Evolutionary conservation across 1,284 basidiomycete species (phyloP), one percentile per base, ranked within the genome.

Genomic region (Anthracocystis walkeri): DNA sequence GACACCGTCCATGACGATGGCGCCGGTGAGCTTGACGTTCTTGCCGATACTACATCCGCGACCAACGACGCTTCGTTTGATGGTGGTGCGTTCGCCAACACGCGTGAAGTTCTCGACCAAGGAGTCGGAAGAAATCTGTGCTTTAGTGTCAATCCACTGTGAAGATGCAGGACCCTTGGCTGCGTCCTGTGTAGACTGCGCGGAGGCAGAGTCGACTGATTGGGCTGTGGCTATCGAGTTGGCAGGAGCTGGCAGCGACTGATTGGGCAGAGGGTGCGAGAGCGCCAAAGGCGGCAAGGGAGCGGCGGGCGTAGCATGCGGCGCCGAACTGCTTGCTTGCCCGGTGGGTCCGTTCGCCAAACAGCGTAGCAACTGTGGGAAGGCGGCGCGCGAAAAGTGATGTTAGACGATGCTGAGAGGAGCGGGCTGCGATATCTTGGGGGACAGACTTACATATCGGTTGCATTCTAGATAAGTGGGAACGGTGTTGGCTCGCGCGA

Each of bases 41-140:
- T 91, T 93, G 12, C 94, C 95, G 67, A 98, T 93, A 23, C 90
- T 86, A 79, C 94, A 96, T 81, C 95, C 93, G 67, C 91, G 89
- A 6, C 96, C 96, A 25, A 98, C 90, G 23, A 95, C 89, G 8
- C 91, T 92, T 75, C 92, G 91, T 86, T 97, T 98, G 85, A 99
- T 91, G 35, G 88, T 91, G 20, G 92, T 90, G 48, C 91, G 90
- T 82, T 97, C 95, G 7, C 91, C 92, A 7, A 99, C 88, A 55
- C 90, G 90, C 11, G 92, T 92, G 4, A 91, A 93, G 51, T 90
- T 90, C 7, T 92, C 93, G 14, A 98, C 88, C 64, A 94, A 89
- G 12, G 91, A 92, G 85, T 98, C 95, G 3, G 89, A 87, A 1
- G 94, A 95, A 76, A 97, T 92, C 78, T 93, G 92, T 1, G 92